Evolutionary conservation across 768 basidiomycete genomes (phyloP), one percentile per base, ranked within the genome.

Genomic region (Coprinopsis marcescibilis): DNA sequence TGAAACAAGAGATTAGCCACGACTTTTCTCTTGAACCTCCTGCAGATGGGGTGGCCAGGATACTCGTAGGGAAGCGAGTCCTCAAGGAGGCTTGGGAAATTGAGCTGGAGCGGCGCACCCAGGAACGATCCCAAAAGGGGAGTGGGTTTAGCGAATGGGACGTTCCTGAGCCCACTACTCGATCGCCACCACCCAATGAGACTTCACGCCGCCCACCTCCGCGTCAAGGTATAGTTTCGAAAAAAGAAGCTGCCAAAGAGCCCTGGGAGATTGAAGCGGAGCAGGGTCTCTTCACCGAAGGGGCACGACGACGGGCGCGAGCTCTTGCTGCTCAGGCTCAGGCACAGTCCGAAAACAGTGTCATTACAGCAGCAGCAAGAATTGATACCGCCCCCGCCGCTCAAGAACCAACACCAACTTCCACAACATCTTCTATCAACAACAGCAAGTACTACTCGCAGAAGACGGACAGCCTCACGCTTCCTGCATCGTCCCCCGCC

Each of bases 191-290:
- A 4, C 34, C 47, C 11, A 46, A 46, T 19, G 38, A 39, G 13
- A 23, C 17, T 10, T 43, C 52, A 21, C 46, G 20, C 38, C 48
- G 12, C 45, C 52, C 10, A 24, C 48, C 20, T 14, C 55, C 11
- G 27, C 58, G n/a, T 29, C 43, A 23, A 21, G 35, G 45, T 32
- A 34, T 50, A 3, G 15, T 20, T 12, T 30, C 42, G 1, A 34
- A 36, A 3, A 49, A 64, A 42, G 72, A 68, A 34, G 61, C 72
- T 0, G 56, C 69, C 10, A 88, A 85, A 56, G 88, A 89, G 56
- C 60, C 71, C n/a, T 89, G 86, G 86, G 88, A 89, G 53, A 71
- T 85, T 24, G 85, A 87, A 49, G 84, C 83, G 0, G 85, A 89
- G 56, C 81, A 81, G 49, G 85, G 85, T 1, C 59, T 89, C 39